Base-by-base conservation (phyloP, 164 flowering plant species). In the Magnolia kwangsiensis region DNA sequence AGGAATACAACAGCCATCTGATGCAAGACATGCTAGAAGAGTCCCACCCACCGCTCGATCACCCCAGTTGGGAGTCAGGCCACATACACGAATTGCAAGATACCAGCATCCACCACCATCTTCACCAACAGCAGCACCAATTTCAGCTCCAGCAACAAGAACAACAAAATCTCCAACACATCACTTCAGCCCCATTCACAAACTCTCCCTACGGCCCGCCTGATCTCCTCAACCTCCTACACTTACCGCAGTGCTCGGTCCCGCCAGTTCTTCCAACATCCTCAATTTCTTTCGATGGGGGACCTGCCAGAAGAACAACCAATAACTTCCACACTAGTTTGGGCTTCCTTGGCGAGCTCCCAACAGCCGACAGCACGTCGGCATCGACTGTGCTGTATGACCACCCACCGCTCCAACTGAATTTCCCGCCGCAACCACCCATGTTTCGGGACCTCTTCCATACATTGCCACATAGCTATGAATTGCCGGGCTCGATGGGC, bases 391-490 rank as follows among this genome's bases (percentile, higher is more conserved):
- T 84, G 24, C 49, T 83, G 59, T 89, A 84, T 72, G 95, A 93
- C 74, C 91, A 93, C 74, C 91, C 94, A 18, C 76, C 88, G 16
- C 77, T 88, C 79, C 96, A 84, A 75, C 72, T 92, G 77, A 94
- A 86, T 78, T 86, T 91, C 23, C 94, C 91, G 1, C 92, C 90
- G 14, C 94, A 89, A 71, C 92, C 96, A 6, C 96, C 95, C 10
- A 50, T 87, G 13, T 83, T 89, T 66, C 79, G 88, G 63, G 94
- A 92, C 7, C 75, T 90, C 77, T 85, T 89, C 74, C 94, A 90
- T 51, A 83, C 91, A 18, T 74, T 88, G 10, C 63, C 65, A 16
- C 83, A 83, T 74, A 89, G 84, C 23, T 87, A 85, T 67, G 78
- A 63, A 77, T 58, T 80, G 73, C 81, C 82, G 4, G 81, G 77